Conservation (phyloP, 805 yeast species). For the Ogataea saltuana region DNA sequence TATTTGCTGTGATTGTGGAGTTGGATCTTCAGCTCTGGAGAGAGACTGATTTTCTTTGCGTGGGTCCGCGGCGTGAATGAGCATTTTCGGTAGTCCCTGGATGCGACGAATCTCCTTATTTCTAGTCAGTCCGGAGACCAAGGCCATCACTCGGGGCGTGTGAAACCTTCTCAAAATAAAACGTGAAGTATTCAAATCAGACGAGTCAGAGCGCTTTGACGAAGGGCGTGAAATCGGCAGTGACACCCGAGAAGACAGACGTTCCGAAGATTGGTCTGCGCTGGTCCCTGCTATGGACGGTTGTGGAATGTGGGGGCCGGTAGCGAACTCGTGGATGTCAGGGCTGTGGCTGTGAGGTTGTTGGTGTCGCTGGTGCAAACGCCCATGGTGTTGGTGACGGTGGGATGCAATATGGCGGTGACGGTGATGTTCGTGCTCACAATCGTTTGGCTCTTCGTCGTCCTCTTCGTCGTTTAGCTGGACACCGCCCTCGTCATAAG, state of each 20-base stretch:
- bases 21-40: neutral
- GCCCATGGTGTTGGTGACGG: neutral
- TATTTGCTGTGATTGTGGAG: neutral
- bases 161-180: conserved; percentile 3
- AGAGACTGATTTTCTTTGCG: conserved; percentile 2
- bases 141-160: neutral
- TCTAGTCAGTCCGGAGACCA: conserved; percentile 2
- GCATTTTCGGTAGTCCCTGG: conserved; percentile 6
- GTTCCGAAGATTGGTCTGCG: neutral
- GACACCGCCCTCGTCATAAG: conserved; percentile 19
- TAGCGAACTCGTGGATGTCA: too few relatives aligned
- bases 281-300: too few relatives aligned
- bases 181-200: conserved; percentile 1
- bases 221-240: neutral
- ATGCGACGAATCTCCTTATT: conserved; percentile 5
- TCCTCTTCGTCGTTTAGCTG: conserved; percentile 11
- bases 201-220: conserved; percentile 1
- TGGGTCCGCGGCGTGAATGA: neutral
- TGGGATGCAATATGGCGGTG: neutral
- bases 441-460: neutral
- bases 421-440: neutral
- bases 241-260: neutral
- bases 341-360: too few relatives aligned
- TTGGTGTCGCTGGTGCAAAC: neutral
- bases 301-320: too few relatives aligned